Conservation (phyloP, 2,329 filamentous ascomycete genomes). For the Colletotrichum musae region DNA sequence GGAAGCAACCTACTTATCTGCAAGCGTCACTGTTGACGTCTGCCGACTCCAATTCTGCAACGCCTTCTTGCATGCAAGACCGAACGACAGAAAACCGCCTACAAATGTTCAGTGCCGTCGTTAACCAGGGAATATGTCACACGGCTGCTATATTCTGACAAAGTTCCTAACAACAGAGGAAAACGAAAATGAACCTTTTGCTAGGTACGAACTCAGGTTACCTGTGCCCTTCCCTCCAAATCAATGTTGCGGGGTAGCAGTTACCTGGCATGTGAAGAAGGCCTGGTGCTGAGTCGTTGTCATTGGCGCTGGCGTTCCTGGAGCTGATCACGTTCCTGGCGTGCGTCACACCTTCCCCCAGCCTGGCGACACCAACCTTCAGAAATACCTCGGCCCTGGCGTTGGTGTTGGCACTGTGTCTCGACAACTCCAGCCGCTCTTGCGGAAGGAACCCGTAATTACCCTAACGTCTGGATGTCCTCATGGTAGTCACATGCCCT, state of each 20-base stretch:
- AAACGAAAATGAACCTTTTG: neutral
- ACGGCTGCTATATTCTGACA: too few relatives aligned
- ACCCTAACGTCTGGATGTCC: slow-evolving; percentile 15
- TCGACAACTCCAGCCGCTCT: slow-evolving; percentile 20
- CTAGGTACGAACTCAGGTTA: neutral
- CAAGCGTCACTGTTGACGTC: slow-evolving; percentile 29
- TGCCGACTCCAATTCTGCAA: slow-evolving; percentile 34
- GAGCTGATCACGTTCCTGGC: slow-evolving; percentile 31
- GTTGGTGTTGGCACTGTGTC: neutral
- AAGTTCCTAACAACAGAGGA: neutral
- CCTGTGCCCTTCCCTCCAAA: slow-evolving; percentile 8
- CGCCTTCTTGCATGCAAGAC: slow-evolving; percentile 7
- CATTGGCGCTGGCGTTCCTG: slow-evolving; percentile 18
- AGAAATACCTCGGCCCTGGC: slow-evolving; percentile 29
- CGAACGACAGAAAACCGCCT: neutral
- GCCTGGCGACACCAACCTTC: slow-evolving; percentile 21
- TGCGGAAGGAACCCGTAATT: slow-evolving; percentile 19
- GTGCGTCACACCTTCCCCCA: slow-evolving; percentile 29
- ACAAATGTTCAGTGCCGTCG: too few relatives aligned
- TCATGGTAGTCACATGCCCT: slow-evolving; percentile 33
- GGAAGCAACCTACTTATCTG: slow-evolving; percentile 13
- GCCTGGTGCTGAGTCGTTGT: slow-evolving; percentile 29
- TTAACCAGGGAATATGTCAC: too few relatives aligned
- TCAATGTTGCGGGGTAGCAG: slow-evolving; percentile 30
- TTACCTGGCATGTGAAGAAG: slow-evolving; percentile 36